These are phyloP conservation scores for Trichoderma aggressivum DNA, from an alignment of 2,329 filamentous ascomycete species.

Conservation along the genomic window DNA sequence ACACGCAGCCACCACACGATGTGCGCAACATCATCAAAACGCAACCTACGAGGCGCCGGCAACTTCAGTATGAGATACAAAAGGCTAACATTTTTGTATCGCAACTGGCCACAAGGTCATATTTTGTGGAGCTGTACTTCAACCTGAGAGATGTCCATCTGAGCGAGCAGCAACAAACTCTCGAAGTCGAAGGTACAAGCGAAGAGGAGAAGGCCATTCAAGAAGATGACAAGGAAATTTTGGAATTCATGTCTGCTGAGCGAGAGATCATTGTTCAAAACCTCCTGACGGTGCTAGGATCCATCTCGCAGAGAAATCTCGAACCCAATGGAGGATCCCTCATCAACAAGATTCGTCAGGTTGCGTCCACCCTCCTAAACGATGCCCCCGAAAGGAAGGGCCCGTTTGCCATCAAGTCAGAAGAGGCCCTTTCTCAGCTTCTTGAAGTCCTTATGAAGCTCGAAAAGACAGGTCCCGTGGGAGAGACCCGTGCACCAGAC, in stretches of 20 bases:
- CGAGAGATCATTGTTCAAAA: constrained; percentile 79
- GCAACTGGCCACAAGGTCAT: constrained; percentile 75
- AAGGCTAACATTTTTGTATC: constrained; percentile 87
- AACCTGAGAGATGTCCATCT: constrained; percentile 67
- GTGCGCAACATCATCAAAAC: constrained; percentile 48
- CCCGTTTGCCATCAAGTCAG: constrained; percentile 52
- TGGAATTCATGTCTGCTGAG: constrained; percentile 67
- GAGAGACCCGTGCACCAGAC: constrained; percentile 31
- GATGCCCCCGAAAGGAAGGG: constrained; percentile 50
- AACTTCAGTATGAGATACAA: constrained; percentile 80
- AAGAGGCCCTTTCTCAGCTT: constrained; percentile 69
- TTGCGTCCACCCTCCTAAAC: constrained; percentile 75
- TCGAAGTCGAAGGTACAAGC: constrained; percentile 27
- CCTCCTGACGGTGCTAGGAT: constrained; percentile 69
- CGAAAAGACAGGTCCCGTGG: constrained; percentile 56
- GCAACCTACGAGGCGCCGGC: constrained; percentile 49
- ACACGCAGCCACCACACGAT: constrained; percentile 46
- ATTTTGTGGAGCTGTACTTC: constrained; percentile 83
- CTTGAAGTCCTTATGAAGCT: constrained; percentile 72
- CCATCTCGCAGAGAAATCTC: constrained; percentile 80
- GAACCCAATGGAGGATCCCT: constrained; percentile 64
- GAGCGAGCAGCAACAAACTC: constrained; percentile 41
- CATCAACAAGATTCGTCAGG: constrained; percentile 82
- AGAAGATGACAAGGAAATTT: constrained; percentile 47
- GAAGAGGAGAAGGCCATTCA: constrained; percentile 38